Base-by-base conservation (phyloP, 176 grass and related monocot species). In the Tillandsia leiboldiana region DNA sequence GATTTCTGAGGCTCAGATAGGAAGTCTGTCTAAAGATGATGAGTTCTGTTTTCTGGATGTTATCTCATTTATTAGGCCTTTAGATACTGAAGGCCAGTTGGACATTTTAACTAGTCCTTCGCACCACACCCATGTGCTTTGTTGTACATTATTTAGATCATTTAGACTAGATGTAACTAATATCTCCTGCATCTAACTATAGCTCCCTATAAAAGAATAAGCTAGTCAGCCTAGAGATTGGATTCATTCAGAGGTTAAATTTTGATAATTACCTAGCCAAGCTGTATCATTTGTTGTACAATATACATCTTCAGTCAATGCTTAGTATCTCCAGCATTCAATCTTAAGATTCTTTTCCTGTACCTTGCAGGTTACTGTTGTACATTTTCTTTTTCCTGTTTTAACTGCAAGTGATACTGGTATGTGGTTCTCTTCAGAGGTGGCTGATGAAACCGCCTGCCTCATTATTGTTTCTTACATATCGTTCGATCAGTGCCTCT, bases 41-140 rank as follows among this genome's bases (percentile, higher is more conserved):
- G 20, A 59, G n/a, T 23, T 14, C 56, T 59, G 1, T 59, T 59
- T 9, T 9, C 20, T 59, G 7, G n/a, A 49, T 67, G 9, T 9
- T 15, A 42, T 42, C 29, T 49, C 14, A 59, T 67, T 49, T 11
- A 67, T 67, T 15, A 15, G 65, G 56, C 56, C 29, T 67, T 48
- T 66, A 29, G 64, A 33, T 65, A 42, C 47, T 18, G 23, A 12
- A 47, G 27, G 28, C 64, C 47, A 14, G 14, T 66, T 14, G 64
- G 28, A 66, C 64, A 48, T 66, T 66, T 66, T 66, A 29, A 66
- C 48, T 27, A 48, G 26, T 66, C 64, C 64, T 42, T 66, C 13
- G 1, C 48, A 49, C 65, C 17, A 33, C 29, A 67, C 48, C 28
- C 64, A 10, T 12, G 33, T 42, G 12, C 29, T 67, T 49, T 15